Evolutionary conservation across 2,329 filamentous ascomycete species (phyloP), one percentile per base, ranked within the genome.

Genomic region (Trichoderma lentiforme): DNA sequence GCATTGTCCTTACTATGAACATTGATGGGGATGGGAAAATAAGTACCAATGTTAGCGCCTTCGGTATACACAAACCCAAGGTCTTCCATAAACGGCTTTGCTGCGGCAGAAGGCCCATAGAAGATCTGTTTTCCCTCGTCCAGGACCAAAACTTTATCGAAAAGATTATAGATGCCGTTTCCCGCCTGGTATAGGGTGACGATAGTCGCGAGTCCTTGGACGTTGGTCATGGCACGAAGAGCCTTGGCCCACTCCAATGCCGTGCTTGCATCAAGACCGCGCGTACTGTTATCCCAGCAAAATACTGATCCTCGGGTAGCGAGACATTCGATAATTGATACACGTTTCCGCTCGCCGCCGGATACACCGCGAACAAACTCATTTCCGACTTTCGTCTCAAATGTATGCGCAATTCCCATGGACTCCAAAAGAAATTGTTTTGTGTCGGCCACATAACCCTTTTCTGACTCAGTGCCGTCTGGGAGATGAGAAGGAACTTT

Each of bases 141-240:
- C 5, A 93, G 84, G 8, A 93, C 86, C 0, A 92, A 82, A 0
- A 92, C 90, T 77, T 92, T 93, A 78, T 93, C 90, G 77, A 93
- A 92, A 0, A 90, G 84, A 28, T 91, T 83, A 78, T 91, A 92
- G 72, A 93, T 92, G 28, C 87, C 89, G 70, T 93, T 91, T 6
- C 89, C 89, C 3, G 91, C 91, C 76, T 93, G 91, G 76, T 93
- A 93, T 0, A 92, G 83, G 0, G 89, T 91, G 15, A 91, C 88
- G 61, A 91, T 87, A 1, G 88, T 86, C 0, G 88, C 82, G 4
- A 90, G 81, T 0, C 88, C 88, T 3, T 88, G 81, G 1, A 90
- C 84, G 73, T 92, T 88, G 0, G 90, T 91, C 85, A 92, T 83
- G 6, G 88, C 86, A 7, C 90, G 83, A 18, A 92, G 80, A 2